Base-by-base conservation (phyloP, 2,329 filamentous ascomycete species). In the Aureobasidium sp. region DNA sequence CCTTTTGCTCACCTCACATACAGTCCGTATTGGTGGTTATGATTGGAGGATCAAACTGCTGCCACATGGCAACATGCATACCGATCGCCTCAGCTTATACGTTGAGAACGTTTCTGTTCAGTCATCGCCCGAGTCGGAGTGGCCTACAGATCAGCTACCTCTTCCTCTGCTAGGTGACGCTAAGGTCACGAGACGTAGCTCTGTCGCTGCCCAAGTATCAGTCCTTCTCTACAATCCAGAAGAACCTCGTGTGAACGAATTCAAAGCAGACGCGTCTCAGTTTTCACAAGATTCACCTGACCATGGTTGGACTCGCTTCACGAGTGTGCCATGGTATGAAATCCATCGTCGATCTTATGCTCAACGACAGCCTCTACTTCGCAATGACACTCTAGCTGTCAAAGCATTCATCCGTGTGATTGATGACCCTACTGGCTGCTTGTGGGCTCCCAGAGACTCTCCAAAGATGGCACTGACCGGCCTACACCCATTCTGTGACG, bases 31-130 rank as follows among this genome's bases (percentile, higher is more conserved):
- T 61, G 84, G 82, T 25, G 83, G 82, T 25, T 80, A 82, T 64
- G 83, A 85, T 68, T 87, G 84, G 84, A 83, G 81, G 61, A 82
- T 87, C 74, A 86, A 86, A 70, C 83, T 86, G 68, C 86, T 83
- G 66, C 84, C 84, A 2, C 78, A 79, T 48, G 84, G 84, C 25
- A 85, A 86, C 67, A 79, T 81, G 65, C 79, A 81, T 2, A 63
- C 61, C 27, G 78, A 80, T 42, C 81, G 81, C 36, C 69, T 86
- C 58, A 85, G 83, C 65, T 76, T 85, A 29, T 87, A 86, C 66
- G 73, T 87, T 39, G 83, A 85, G 68, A 85, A 82, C 68, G 79
- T 83, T n/a, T 78, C 76, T 21, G 78, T 82, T 13, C 63, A 66
- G 57, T 57, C 67, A 7, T 50, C 62, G 2, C 62, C 67, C 21